Evolutionary conservation across 768 basidiomycete species (phyloP), one percentile per base, ranked within the genome.

Genomic region (Neoboletus brunneissimus): DNA sequence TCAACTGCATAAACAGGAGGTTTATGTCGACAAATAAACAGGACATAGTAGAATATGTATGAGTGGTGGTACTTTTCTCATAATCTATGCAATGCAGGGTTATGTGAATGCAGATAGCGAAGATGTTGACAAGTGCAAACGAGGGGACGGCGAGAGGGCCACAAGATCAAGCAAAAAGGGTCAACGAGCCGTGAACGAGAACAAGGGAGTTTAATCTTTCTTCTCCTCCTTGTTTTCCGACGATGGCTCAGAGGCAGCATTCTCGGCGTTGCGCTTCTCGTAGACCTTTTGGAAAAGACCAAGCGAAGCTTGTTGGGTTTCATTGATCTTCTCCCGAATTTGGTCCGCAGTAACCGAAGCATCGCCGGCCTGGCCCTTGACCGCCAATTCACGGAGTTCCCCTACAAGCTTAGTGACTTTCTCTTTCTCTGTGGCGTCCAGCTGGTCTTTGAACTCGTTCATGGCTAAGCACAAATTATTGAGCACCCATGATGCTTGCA

Each of bases 281-380:
- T 95, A 94, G 15, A 92, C 86, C 87, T 94, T 96, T 76, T 96
- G 90, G 95, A 98, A 98, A 56, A 98, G 87, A 57, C 91, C 91
- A 37, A 98, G 85, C 18, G 93, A 95, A 16, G 95, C 96, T 66
- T 90, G 87, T 69, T 98, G 96, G 5, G 94, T 93, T 77, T 94
- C 93, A 72, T 81, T 86, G 67, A 96, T 88, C 84, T 94, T 94
- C 72, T 89, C 88, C 68, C 91, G 88, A 77, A 99, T 94, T 54
- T 79, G 71, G 40, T 98, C 95, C 35, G 94, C 84, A 54, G 87
- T 91, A 64, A 97, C 75, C 38, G 82, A 82, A 13, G 81, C 81
- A 65, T 97, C 95, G 52, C 88, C 88, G 60, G 84, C 82, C 73
- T 95, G 93, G 42, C 91, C 97, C 82, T 97, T 95, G 63, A 80